These are phyloP conservation scores for Cladosporium sp. DNA, from an alignment of 2,329 filamentous ascomycete species.

Conservation along the genomic window DNA sequence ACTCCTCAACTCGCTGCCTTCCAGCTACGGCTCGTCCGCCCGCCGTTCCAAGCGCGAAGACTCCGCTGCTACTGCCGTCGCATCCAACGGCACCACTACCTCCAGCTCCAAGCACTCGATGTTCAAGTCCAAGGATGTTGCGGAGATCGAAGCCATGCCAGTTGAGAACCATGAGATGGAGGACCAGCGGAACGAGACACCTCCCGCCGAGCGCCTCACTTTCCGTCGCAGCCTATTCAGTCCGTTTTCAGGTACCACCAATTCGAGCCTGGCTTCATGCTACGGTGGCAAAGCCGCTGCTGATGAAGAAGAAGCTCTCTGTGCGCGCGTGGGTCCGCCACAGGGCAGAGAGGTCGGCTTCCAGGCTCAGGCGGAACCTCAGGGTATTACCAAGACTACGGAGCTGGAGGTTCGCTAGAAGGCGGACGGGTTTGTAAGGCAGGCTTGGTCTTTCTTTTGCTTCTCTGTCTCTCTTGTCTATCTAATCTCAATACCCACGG, in stretches of 20 bases:
- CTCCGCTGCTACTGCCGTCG: slow-evolving; percentile 1
- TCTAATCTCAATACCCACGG: too few species aligned
- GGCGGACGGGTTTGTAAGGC: too few species aligned
- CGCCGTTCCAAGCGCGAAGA: slow-evolving; percentile 6
- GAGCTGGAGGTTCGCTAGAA: neutral
- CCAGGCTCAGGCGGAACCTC: neutral
- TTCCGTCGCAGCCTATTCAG: slow-evolving; percentile 2
- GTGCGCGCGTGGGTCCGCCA: neutral
- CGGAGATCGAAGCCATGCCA: neutral
- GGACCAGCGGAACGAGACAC: neutral
- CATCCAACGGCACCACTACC: neutral
- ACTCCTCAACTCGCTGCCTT: slow-evolving; percentile 9
- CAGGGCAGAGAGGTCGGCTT: neutral
- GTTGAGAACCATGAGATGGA: too few species aligned
- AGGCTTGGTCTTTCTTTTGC: too few species aligned
- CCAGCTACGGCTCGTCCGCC: neutral
- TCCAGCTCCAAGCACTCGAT: neutral
- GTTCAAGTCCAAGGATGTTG: neutral
- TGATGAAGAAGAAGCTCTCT: neutral
- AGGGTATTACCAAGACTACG: neutral
- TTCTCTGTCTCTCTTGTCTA: too few species aligned
- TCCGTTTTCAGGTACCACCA: neutral
- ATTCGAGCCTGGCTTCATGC: neutral
- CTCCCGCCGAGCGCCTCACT: neutral
- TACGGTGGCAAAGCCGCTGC: neutral